Percentiles rank a stretch among this genome's conserved stretches.
phyloP scores from a whole-genome alignment of 345 rosid genomes.

The Tarenaya hassleriana region DNA sequence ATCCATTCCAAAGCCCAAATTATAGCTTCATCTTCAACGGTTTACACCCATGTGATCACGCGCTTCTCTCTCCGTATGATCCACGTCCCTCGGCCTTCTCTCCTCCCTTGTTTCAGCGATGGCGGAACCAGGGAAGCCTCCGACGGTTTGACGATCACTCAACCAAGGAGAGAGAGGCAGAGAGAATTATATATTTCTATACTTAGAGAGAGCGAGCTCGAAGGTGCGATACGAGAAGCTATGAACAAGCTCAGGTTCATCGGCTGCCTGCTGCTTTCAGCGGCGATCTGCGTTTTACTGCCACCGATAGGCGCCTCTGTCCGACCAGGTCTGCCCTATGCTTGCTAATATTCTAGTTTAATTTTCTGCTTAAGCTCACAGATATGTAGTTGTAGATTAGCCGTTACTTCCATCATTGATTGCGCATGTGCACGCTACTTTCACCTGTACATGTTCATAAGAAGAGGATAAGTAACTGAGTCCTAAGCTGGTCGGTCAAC shows the following conservation, averaged over 20 bases:
- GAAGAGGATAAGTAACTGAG: neutral
- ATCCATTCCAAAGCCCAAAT: neutral
- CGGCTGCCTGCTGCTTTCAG: slow-evolving; percentile 8
- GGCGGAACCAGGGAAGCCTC: slow-evolving; percentile 15
- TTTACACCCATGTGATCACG: no score
- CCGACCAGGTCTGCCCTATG: slow-evolving; percentile 31
- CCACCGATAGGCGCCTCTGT: slow-evolving; percentile 29
- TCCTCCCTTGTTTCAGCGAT: neutral
- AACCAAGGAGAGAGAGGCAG: neutral
- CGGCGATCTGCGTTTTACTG: slow-evolving; percentile 23
- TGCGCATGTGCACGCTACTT: neutral
- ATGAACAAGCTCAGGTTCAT: slow-evolving; percentile 21
- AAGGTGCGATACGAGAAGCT: neutral
- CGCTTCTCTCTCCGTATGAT: no score
- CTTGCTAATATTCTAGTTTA: neutral
- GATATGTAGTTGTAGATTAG: neutral
- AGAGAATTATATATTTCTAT: no score
- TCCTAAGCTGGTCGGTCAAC: neutral
- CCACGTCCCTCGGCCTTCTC: neutral
- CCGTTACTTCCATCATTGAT: slow-evolving; percentile 4
- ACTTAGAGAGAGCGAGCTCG: slow-evolving; percentile 9
- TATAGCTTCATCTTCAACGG: slow-evolving; percentile 18
- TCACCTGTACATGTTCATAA: neutral
- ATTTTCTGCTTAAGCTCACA: no score
- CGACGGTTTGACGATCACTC: slow-evolving; percentile 9